phyloP scores from a whole-genome alignment of 2,329 filamentous ascomycete species.

The Diaporthe sp. region DNA sequence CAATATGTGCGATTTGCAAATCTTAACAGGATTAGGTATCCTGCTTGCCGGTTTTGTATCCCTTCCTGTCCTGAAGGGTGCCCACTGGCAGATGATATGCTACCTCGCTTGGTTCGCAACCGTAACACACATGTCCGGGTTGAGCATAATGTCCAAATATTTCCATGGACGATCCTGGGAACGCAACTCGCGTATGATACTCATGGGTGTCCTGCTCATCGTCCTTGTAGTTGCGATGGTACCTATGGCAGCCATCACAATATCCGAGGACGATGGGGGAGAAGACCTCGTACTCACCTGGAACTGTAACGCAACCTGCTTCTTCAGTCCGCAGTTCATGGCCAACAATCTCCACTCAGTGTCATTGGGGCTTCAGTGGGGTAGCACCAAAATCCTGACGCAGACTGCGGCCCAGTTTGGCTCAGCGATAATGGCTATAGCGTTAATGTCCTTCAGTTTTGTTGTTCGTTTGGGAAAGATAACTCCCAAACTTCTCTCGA shows the following conservation, averaged over 20 bases:
- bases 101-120: slow-evolving; percentile 7
- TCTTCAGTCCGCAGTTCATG: background rate
- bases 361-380: background rate
- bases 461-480: background rate
- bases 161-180: background rate
- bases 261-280: background rate
- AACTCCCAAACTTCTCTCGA: background rate
- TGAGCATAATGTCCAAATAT: slow-evolving; percentile 1
- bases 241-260: background rate
- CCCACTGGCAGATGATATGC: background rate
- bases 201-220: background rate
- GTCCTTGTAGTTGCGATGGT: background rate
- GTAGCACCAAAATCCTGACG: background rate
- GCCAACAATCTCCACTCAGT: background rate
- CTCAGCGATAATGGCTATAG: background rate
- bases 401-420: slow-evolving; percentile 13
- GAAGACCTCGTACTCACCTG: background rate
- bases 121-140: background rate
- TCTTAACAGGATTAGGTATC: background rate
- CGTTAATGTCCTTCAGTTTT: background rate
- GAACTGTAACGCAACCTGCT: slow-evolving; percentile 5
- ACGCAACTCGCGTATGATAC: background rate
- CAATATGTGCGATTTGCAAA: slow-evolving; percentile 10
- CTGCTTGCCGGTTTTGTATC: background rate
- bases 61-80: background rate